A percentile compares a stretch with the other conserved stretches of the same genome.
These are phyloP conservation scores for Suillus subaureus DNA, from an alignment of 768 basidiomycete species.

Conservation along the genomic window DNA sequence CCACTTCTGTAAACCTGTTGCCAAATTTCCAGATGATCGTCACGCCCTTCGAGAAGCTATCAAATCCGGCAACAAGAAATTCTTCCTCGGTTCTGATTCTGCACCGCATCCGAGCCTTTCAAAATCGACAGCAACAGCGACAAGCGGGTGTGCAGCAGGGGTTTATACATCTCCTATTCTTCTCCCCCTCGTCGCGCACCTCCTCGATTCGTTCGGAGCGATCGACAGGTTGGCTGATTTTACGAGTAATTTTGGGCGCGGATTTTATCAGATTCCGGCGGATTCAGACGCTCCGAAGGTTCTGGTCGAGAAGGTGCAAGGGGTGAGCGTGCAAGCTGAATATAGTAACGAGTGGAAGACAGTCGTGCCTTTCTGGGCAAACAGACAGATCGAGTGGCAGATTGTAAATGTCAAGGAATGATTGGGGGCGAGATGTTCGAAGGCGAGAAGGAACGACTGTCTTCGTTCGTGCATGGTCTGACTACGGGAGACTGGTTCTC, in stretches of 20 bases:
- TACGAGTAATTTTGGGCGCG: conserved; percentile 74
- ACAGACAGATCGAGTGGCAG: conserved; percentile 78
- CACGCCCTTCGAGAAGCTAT: conserved; percentile 79
- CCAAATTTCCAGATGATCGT: conserved; percentile 93
- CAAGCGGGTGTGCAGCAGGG: conserved; percentile 86
- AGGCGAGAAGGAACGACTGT: neutral
- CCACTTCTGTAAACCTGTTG: conserved; percentile 97
- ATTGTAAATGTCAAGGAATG: conserved; percentile 31
- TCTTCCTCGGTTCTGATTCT: conserved; percentile 83
- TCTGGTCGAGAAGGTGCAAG: conserved; percentile 43
- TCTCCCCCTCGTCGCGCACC: conserved; percentile 85
- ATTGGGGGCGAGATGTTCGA: neutral
- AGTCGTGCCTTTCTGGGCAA: conserved; percentile 88
- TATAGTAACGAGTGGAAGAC: conserved; percentile 48
- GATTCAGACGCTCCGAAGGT: conserved; percentile 39
- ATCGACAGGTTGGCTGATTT: conserved; percentile 82
- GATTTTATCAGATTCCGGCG: conserved; percentile 64
- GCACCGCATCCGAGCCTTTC: conserved; percentile 82
- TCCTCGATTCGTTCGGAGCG: conserved; percentile 86
- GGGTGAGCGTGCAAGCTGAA: conserved; percentile 45
- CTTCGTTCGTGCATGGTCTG: neutral
- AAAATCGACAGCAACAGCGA: conserved; percentile 72
- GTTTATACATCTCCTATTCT: conserved; percentile 94
- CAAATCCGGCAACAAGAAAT: conserved; percentile 55
- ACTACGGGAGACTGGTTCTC: neutral